phyloP scores from a whole-genome alignment of 2,329 filamentous ascomycete genomes.

The Orbilia ellipsospora region DNA sequence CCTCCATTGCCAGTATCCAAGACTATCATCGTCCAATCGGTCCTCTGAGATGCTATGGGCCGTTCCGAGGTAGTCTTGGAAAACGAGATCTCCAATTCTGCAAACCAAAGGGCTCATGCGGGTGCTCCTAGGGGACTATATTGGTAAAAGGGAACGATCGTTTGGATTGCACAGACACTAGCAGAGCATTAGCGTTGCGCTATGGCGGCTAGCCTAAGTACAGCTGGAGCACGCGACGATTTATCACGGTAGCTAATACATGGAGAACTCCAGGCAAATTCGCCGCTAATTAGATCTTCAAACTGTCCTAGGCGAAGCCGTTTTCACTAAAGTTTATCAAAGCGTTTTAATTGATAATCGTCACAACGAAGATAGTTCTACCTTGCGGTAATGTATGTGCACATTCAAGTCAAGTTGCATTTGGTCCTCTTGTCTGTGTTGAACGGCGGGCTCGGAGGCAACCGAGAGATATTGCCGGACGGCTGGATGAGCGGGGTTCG shows the following conservation, averaged over 20 bases:
- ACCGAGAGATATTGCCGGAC: too few relatives aligned
- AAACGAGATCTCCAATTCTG: background rate
- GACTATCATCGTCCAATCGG: background rate
- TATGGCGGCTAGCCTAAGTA: conserved; percentile 16
- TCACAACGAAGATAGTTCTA: too few relatives aligned
- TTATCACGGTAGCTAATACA: background rate
- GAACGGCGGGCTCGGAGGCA: too few relatives aligned
- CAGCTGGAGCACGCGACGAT: conserved; percentile 18
- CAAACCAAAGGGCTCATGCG: conserved; percentile 7
- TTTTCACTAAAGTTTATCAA: too few relatives aligned
- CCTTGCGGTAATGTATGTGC: too few relatives aligned
- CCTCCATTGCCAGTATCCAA: background rate
- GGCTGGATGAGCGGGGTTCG: too few relatives aligned
- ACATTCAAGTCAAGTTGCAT: too few relatives aligned
- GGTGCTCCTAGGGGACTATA: conserved; percentile 5
- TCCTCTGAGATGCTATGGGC: conserved; percentile 4
- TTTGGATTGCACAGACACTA: conserved; percentile 42
- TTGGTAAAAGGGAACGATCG: background rate
- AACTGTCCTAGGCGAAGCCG: too few relatives aligned
- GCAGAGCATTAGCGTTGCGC: conserved; percentile 17
- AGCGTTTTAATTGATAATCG: too few relatives aligned
- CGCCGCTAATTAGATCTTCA: too few relatives aligned
- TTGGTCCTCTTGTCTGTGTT: too few relatives aligned
- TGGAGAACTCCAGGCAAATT: too few relatives aligned
- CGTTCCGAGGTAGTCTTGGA: conserved; percentile 27